phyloP scores from a whole-genome alignment of 2,329 filamentous ascomycete genomes.

The Verticillium zaregamsianum region DNA sequence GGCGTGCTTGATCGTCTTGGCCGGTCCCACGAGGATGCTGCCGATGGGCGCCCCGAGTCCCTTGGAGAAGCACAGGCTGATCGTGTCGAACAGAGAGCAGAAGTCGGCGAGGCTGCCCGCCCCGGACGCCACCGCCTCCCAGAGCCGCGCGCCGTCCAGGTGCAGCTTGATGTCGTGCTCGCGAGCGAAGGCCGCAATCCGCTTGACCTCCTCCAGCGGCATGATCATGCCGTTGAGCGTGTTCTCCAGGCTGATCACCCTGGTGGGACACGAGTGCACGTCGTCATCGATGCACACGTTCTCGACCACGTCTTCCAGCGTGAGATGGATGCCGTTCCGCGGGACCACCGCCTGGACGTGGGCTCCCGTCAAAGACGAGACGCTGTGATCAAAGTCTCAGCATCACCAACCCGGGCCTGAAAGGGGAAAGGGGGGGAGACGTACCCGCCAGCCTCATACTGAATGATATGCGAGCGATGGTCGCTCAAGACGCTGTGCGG shows the following conservation, averaged over 20 bases:
- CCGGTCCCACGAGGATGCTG: constrained; percentile 61
- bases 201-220: constrained; percentile 66
- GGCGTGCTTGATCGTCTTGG: constrained; percentile 29
- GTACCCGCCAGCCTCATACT: constrained; percentile 60
- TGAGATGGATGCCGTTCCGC: constrained; percentile 67
- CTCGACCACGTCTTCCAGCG: constrained; percentile 69
- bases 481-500: constrained; percentile 81
- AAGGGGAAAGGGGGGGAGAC: constrained; percentile 13
- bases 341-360: constrained; percentile 64
- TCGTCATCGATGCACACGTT: constrained; percentile 63
- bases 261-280: constrained; percentile 75
- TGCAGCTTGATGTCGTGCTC: constrained; percentile 64
- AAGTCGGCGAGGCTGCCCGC: constrained; percentile 65
- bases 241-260: constrained; percentile 80
- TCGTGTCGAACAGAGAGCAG: constrained; percentile 65
- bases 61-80: constrained; percentile 78
- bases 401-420: constrained; percentile 25
- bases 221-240: constrained; percentile 76
- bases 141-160: constrained; percentile 74
- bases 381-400: constrained; percentile 28
- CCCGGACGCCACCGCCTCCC: constrained; percentile 73
- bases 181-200: constrained; percentile 68
- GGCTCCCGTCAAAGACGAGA: constrained; percentile 68
- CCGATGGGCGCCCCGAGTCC: constrained; percentile 79
- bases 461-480: constrained; percentile 70